phyloP scores from a whole-genome alignment of 306 rosid genomes.

The Rosa rugosa region DNA sequence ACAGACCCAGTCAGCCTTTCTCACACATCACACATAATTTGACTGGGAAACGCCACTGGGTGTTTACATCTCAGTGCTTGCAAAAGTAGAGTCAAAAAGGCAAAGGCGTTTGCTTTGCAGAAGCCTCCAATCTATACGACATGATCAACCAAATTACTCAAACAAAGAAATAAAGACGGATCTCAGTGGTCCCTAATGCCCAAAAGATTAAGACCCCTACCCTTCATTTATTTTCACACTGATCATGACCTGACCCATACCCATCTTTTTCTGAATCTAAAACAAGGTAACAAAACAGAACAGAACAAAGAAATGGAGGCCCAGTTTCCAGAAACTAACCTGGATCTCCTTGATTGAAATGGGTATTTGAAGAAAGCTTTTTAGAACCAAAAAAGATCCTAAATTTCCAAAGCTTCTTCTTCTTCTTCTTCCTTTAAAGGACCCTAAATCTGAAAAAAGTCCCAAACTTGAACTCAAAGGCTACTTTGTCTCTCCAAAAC shows the following conservation, averaged over 20 bases:
- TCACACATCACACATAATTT: neutral
- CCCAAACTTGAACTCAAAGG: neutral
- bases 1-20: neutral
- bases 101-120: conserved; percentile 20
- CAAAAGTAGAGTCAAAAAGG: conserved; percentile 20
- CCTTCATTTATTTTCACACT: conserved; percentile 5
- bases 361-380: neutral
- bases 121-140: conserved; percentile 22
- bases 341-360: neutral
- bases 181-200: conserved; percentile 32
- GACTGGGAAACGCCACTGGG: conserved; percentile 12
- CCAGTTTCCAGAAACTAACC: conserved; percentile 15
- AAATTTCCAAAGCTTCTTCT: conserved; percentile 2
- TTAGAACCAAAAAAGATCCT: neutral
- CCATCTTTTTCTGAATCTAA: conserved; percentile 9
- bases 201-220: conserved; percentile 3
- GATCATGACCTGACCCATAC: conserved; percentile 16
- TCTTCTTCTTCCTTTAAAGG: neutral
- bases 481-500: conserved; percentile 9
- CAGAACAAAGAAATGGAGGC: conserved; percentile 12
- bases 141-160: conserved; percentile 23
- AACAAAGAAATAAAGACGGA: conserved; percentile 17
- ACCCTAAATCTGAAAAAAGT: neutral
- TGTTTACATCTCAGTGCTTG: neutral
- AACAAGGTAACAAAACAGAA: conserved; percentile 7